A percentile compares a stretch with the other conserved stretches of the same genome.
phyloP scores from a whole-genome alignment of 371 early-diverging fungal species.

The Mortierella sp. region DNA sequence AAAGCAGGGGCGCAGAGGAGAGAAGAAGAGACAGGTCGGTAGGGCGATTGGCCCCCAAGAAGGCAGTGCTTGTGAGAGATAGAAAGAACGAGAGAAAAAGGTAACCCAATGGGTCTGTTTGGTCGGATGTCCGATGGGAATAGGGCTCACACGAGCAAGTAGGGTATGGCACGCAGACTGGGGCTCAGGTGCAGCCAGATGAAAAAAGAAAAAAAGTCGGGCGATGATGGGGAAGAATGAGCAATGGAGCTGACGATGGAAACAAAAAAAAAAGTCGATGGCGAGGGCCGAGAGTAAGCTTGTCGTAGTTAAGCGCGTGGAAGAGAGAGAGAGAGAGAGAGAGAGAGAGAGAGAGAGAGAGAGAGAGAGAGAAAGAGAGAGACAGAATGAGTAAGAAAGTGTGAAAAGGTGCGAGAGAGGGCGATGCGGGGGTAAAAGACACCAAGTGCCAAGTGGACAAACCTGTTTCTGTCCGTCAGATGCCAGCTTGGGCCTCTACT shows the following conservation, averaged over 20 bases:
- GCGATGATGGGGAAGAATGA: neutral
- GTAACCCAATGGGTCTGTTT: neutral
- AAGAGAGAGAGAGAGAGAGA: neutral
- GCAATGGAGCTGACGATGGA: neutral
- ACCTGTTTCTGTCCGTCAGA: too few relatives aligned
- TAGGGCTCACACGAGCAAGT: neutral
- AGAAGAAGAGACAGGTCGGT: neutral
- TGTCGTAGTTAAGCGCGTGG: neutral
- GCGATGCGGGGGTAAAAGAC: too few relatives aligned
- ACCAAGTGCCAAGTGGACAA: too few relatives aligned
- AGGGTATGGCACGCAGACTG: neutral
- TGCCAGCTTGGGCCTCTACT: too few relatives aligned
- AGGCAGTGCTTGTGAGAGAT: neutral
- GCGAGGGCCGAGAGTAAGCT: neutral
- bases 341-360: neutral
- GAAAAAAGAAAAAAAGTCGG: neutral
- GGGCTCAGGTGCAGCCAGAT: neutral
- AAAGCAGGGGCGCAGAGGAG: neutral
- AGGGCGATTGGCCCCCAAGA: neutral
- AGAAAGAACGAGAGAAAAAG: neutral
- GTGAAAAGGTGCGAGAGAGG: too few relatives aligned
- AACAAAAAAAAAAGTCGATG: neutral
- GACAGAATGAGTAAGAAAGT: too few relatives aligned
- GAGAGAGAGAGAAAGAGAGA: neutral
- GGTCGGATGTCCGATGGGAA: neutral